Evolutionary conservation across 192 early-diverging fungal species (phyloP).

Genomic region (Dissophora ornata): DNA sequence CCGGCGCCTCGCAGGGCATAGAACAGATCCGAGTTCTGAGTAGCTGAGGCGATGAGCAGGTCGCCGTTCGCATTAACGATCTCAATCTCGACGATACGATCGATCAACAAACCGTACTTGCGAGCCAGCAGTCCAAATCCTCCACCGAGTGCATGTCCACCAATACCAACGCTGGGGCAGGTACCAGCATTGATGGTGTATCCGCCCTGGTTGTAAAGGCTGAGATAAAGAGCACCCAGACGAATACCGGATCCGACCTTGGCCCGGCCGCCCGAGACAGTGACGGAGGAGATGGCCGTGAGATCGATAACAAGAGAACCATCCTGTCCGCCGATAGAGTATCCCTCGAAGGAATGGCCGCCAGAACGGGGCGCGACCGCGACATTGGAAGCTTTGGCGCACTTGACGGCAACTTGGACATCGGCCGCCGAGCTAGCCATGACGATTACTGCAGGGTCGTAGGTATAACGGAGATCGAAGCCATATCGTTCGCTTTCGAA

Average conservation of each 20-base stretch:
- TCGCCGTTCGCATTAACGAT: slow-evolving; percentile 62
- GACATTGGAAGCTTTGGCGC: slow-evolving; percentile 39
- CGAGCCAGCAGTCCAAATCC: slow-evolving; percentile 63
- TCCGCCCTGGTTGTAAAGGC: slow-evolving; percentile 34
- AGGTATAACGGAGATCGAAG: slow-evolving; percentile 32
- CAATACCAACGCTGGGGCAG: slow-evolving; percentile 69
- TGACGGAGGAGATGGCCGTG: slow-evolving; percentile 19
- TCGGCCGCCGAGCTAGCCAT: slow-evolving; percentile 19
- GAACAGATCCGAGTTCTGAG: slow-evolving; percentile 67
- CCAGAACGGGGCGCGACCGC: slow-evolving; percentile 59
- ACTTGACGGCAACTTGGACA: slow-evolving; percentile 39
- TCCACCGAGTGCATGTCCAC: slow-evolving; percentile 66
- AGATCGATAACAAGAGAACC: slow-evolving; percentile 65
- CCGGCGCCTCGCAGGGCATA: slow-evolving; percentile 72
- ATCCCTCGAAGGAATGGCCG: slow-evolving; percentile 69
- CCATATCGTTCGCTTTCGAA: slow-evolving; percentile 22
- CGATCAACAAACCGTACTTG: slow-evolving; percentile 62
- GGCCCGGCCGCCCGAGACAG: not conserved
- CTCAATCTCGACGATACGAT: slow-evolving; percentile 55
- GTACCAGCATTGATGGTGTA: slow-evolving; percentile 62
- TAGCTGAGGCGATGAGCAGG: slow-evolving; percentile 42
- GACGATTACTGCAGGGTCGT: slow-evolving; percentile 32
- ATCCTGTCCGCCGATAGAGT: slow-evolving; percentile 57
- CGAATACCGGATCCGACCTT: slow-evolving; percentile 62
- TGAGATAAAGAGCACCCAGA: slow-evolving; percentile 61